Evolutionary conservation across 1,284 basidiomycete species (phyloP), one percentile per base, ranked within the genome.

Genomic region (Ustilago hordei): DNA sequence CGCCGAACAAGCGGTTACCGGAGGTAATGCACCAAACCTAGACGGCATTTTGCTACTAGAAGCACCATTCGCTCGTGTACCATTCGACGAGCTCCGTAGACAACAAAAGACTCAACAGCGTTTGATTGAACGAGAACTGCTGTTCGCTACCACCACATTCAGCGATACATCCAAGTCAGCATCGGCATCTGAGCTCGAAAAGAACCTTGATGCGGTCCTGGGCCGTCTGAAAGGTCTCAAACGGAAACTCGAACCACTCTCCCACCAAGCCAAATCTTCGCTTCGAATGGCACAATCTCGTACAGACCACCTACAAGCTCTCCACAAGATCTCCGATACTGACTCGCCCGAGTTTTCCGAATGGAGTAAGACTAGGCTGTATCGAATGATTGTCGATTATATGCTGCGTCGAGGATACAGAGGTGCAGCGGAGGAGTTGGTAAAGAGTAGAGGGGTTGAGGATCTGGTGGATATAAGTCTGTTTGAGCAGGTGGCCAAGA

Each of bases 331-430:
- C 23, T 28, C 12, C 35, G 13, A 60, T 41, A 47, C 67, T 12
- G 65, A 79, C 19, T 52, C 43, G 17, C 8, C 55, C 13, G 74
- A 71, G 2, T 81, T 83, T 36, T 28, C 60, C 9, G 61, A 78
- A 7, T 96, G 93, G 93, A 90, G 91, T 17, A 91, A 93, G 76
- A 91, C 89, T 45, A 89, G 95, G 35, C 88, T 98, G 9, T 92
- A 95, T 82, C 88, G 96, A 70, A 97, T 95, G 91, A 88, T 99
- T 34, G 92, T 95, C 1, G 96, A 99, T 86, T 96, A 95, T 91
- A 90, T 93, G 53, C 88, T 98, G 47, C 89, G 95, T 34, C 89
- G 89, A 52, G 92, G 92, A 1, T 80, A 70, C 19, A 48, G 68
- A 4, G 11, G 60, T 8, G 61, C 73, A 6, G 83, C 85, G 0